Conservation (phyloP, 2,329 filamentous ascomycete genomes). For the Xylogone sp. region DNA sequence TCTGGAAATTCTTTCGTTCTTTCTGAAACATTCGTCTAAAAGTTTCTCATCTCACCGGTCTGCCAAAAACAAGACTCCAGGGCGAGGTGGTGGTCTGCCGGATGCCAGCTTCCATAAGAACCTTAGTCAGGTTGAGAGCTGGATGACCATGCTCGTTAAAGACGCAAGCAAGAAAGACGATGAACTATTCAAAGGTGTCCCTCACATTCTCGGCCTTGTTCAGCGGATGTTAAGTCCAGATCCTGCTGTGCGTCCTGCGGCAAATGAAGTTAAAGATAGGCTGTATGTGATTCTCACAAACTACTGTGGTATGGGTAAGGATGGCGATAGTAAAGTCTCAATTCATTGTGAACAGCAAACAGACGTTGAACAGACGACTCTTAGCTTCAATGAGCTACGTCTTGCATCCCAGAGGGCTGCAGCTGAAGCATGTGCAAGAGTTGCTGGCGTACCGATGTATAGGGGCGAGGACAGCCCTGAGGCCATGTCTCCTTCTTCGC, state of each 20-base stretch:
- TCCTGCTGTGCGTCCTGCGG: constrained; percentile 49
- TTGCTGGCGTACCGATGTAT: constrained; percentile 7
- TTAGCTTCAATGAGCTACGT: constrained; percentile 23
- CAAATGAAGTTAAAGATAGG: constrained; percentile 46
- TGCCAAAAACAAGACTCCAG: constrained; percentile 54
- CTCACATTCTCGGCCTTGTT: constrained; percentile 48
- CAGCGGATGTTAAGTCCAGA: constrained; percentile 50
- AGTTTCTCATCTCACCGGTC: constrained; percentile 65
- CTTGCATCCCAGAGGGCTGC: constrained; percentile 24
- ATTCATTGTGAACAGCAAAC: not conserved
- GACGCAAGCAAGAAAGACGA: constrained; percentile 47
- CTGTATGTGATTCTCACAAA: constrained; percentile 48
- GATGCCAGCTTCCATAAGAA: constrained; percentile 74
- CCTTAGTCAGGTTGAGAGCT: constrained; percentile 62
- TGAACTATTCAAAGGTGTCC: constrained; percentile 45
- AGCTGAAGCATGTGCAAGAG: constrained; percentile 24
- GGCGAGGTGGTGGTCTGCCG: constrained; percentile 49
- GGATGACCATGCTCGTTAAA: constrained; percentile 60
- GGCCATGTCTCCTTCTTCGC: not conserved
- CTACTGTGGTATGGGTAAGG: constrained; percentile 15
- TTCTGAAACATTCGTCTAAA: constrained; percentile 63
- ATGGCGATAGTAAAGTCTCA: constrained; percentile 7
- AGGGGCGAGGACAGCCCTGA: constrained; percentile 17
- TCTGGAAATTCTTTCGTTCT: constrained; percentile 65
- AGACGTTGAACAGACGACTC: constrained; percentile 15